Evolutionary conservation across 805 yeast genomes (phyloP).

Genomic region (Hanseniaspora singularis): DNA sequence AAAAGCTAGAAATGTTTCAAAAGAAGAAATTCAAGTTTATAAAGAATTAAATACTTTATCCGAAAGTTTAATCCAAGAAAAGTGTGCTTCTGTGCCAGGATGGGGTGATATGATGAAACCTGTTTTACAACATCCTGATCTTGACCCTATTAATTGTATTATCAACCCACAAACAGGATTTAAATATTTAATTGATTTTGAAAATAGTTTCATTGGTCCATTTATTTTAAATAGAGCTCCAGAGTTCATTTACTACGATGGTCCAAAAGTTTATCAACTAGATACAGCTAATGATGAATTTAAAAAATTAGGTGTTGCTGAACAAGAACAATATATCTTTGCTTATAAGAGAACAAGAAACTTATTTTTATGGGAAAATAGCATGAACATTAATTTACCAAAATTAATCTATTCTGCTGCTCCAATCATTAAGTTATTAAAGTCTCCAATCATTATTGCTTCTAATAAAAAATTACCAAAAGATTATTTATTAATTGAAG

Average conservation of each 20-base stretch:
- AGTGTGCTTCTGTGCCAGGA: conserved; percentile 48
- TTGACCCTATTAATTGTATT: conserved; percentile 82
- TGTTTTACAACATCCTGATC: conserved; percentile 65
- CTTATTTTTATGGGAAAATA: conserved; percentile 76
- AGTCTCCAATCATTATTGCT: conserved; percentile 50
- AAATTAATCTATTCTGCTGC: conserved; percentile 68
- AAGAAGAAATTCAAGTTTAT: conserved; percentile 47
- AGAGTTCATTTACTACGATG: conserved; percentile 71
- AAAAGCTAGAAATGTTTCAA: conserved; percentile 40
- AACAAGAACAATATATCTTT: conserved; percentile 69
- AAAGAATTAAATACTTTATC: conserved; percentile 47
- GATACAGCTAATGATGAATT: conserved; percentile 64
- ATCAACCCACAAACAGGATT: conserved; percentile 30
- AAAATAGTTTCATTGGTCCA: conserved; percentile 70
- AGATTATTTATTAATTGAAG: conserved; percentile 54
- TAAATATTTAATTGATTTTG: conserved; percentile 64
- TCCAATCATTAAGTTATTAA: conserved; percentile 67
- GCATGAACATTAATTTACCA: conserved; percentile 51
- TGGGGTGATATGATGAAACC: conserved; percentile 54
- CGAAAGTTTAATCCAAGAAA: conserved; percentile 41
- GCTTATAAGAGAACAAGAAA: conserved; percentile 85
- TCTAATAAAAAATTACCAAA: conserved; percentile 45
- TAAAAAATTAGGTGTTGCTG: conserved; percentile 53
- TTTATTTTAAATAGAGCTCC: conserved; percentile 70
- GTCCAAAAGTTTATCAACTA: conserved; percentile 71